phyloP scores from a whole-genome alignment of 75 land plant genomes.

The Picea sitchensis region DNA sequence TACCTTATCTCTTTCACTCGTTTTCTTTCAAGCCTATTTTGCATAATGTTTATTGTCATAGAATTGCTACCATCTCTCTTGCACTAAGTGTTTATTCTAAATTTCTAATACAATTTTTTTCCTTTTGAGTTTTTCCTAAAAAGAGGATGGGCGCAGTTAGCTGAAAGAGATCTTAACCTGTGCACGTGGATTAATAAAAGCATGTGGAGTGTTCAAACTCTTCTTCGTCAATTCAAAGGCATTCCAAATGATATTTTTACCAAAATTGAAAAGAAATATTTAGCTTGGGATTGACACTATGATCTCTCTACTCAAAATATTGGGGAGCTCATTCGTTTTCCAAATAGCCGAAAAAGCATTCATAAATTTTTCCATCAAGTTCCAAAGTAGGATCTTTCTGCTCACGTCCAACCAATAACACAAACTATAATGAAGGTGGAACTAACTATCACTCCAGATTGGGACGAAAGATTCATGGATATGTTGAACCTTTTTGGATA shows the following conservation, averaged over 20 bases:
- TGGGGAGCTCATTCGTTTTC: constrained; percentile 83
- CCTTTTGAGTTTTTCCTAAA: constrained; percentile 72
- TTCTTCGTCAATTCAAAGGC: constrained; percentile 86
- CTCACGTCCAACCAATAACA: constrained; percentile 90
- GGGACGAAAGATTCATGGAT: constrained; percentile 95
- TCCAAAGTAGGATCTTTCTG: constrained; percentile 82
- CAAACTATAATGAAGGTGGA: constrained; percentile 85
- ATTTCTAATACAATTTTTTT: too few species aligned
- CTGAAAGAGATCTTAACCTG: constrained; percentile 85
- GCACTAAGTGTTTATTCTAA: neutral
- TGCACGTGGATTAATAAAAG: constrained; percentile 86
- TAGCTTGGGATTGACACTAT: constrained; percentile 95
- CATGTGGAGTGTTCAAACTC: constrained; percentile 99
- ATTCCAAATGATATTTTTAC: constrained; percentile 82
- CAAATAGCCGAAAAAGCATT: constrained; percentile 75
- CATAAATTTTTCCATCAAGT: constrained; percentile 86
- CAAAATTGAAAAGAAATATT: constrained; percentile 92
- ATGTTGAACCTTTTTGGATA: constrained; percentile 94
- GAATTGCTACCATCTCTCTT: neutral
- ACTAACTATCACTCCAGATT: constrained; percentile 88
- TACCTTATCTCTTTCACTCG: neutral
- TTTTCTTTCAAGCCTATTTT: neutral
- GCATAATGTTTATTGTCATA: neutral
- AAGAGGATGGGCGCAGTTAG: constrained; percentile 89
- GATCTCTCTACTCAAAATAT: constrained; percentile 87